Conservation (phyloP, 768 basidiomycete species). For the Leccinum disarticulatum region DNA sequence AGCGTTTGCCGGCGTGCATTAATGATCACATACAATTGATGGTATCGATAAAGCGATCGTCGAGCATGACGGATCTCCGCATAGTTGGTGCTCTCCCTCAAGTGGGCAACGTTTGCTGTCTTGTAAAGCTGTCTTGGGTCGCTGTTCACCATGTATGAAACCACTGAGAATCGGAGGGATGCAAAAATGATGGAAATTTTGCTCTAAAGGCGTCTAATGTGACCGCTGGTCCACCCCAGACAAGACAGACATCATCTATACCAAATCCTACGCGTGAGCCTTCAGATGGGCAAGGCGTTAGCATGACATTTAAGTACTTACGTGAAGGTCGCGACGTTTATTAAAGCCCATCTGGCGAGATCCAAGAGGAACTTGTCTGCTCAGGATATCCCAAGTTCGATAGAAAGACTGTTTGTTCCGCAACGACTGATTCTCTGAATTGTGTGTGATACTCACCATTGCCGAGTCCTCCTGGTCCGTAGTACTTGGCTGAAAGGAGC, state of each 20-base stretch:
- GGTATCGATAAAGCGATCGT: constrained; percentile 13
- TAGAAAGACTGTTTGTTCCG: constrained; percentile 10
- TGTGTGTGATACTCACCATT: background rate
- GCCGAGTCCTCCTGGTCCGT: constrained; percentile 1
- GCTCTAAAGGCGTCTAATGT: constrained; percentile 8
- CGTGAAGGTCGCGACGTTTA: background rate
- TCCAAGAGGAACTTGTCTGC: constrained; percentile 19
- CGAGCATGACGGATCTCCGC: constrained; percentile 21
- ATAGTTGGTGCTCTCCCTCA: background rate
- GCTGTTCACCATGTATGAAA: constrained; percentile 11
- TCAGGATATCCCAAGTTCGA: constrained; percentile 12
- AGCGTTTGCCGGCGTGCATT: background rate
- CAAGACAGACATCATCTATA: constrained; percentile 9
- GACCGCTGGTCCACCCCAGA: constrained; percentile 16
- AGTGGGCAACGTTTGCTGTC: constrained; percentile 1
- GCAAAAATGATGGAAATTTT: constrained; percentile 8
- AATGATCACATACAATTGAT: constrained; percentile 22
- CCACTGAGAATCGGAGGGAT: constrained; percentile 2
- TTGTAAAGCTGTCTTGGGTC: constrained; percentile 6
- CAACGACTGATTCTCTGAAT: constrained; percentile 7
- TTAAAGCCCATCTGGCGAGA: constrained; percentile 8
- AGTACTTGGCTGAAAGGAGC: constrained; percentile 18
- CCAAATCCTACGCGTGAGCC: background rate
- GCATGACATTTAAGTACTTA: background rate
- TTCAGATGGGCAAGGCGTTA: background rate